Percentiles rank a stretch among this genome's conserved stretches.
Evolutionary conservation across 768 basidiomycete genomes (phyloP).

Genomic region (Boletus vermiculosoides): DNA sequence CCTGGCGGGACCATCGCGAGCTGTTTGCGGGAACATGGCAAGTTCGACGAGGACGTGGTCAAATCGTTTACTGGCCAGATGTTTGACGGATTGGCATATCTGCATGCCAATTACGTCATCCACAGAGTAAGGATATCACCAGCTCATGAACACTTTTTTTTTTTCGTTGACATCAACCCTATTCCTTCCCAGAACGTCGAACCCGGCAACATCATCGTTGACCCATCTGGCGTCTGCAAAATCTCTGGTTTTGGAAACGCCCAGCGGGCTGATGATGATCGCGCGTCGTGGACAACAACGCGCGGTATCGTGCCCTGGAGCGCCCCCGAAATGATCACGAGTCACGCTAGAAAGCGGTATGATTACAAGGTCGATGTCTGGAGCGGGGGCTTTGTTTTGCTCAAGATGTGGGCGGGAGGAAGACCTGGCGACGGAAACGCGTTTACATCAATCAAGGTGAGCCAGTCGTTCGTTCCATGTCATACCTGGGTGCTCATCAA

Average conservation of each 20-base stretch:
- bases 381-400: constrained; percentile 91
- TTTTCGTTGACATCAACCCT: too few relatives aligned
- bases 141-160: not conserved
- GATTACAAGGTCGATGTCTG: constrained; percentile 96
- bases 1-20: constrained; percentile 91
- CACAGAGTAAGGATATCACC: constrained; percentile 64
- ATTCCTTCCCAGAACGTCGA: constrained; percentile 70
- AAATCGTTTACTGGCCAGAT: constrained; percentile 90
- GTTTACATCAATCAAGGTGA: constrained; percentile 83
- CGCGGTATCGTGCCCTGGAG: constrained; percentile 98
- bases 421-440: constrained; percentile 76
- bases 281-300: constrained; percentile 80
- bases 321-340: constrained; percentile 87
- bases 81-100: constrained; percentile 81
- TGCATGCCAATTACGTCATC: constrained; percentile 83
- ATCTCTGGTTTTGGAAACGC: constrained; percentile 97
- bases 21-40: constrained; percentile 81
- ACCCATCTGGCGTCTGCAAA: constrained; percentile 84
- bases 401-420: constrained; percentile 94
- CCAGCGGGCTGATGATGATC: constrained; percentile 80
- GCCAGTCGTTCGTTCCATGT: too few relatives aligned
- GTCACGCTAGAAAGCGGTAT: constrained; percentile 73
- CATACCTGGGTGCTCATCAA: not conserved
- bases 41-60: constrained; percentile 84
- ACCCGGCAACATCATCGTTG: constrained; percentile 93